phyloP scores from a whole-genome alignment of 441 rosid genomes.

The Cnidoscolus chayamansa region DNA sequence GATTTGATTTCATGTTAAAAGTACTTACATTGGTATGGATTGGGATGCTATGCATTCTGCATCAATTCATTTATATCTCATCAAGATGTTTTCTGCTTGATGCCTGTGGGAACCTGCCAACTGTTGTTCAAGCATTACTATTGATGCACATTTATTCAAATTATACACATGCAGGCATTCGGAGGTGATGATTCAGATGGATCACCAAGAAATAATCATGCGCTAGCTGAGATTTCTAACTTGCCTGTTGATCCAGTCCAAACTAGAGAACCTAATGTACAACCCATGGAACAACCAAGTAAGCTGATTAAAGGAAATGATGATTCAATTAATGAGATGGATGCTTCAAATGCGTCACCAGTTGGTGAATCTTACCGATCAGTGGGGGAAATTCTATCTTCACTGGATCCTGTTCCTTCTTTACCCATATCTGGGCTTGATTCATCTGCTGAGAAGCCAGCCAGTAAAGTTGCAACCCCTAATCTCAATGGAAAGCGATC shows the following conservation, averaged over 20 bases:
- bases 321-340: constrained; percentile 41
- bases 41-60: neutral
- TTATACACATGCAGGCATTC: constrained; percentile 57
- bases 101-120: neutral
- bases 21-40: neutral
- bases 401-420: constrained; percentile 57
- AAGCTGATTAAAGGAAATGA: constrained; percentile 55
- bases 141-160: constrained; percentile 14
- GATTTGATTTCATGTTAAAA: neutral
- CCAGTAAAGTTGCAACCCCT: constrained; percentile 57
- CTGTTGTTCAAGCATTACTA: constrained; percentile 7
- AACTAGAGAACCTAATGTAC: constrained; percentile 44
- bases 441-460: constrained; percentile 58
- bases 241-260: constrained; percentile 43
- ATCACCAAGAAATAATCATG: constrained; percentile 51
- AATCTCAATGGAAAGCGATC: constrained; percentile 60
- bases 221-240: constrained; percentile 44
- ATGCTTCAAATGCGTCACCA: constrained; percentile 43
- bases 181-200: constrained; percentile 87
- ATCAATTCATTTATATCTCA: neutral
- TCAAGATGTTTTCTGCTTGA: neutral
- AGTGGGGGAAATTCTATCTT: constrained; percentile 70
- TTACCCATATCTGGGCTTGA: constrained; percentile 55
- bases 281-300: constrained; percentile 49
- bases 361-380: constrained; percentile 60